These are phyloP conservation scores for Sporothrix globosa DNA, from an alignment of 2,329 filamentous ascomycete genomes.

Conservation along the genomic window DNA sequence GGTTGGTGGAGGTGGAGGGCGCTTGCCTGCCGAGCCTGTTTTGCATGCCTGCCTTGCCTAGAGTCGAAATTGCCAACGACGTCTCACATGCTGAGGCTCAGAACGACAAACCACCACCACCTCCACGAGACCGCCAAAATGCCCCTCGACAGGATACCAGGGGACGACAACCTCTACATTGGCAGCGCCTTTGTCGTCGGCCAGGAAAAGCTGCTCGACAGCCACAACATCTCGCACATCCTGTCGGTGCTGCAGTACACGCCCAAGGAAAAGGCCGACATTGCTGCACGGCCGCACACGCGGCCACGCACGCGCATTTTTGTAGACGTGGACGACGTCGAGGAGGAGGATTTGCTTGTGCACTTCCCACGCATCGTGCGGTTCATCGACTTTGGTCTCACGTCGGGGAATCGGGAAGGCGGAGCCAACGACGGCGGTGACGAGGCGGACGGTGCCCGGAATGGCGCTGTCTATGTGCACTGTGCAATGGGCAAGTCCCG, in stretches of 20 bases:
- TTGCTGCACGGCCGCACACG: slow-evolving; percentile 53
- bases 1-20: too few relatives aligned
- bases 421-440: slow-evolving; percentile 41
- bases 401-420: not conserved
- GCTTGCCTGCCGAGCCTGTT: too few relatives aligned
- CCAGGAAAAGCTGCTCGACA: slow-evolving; percentile 67
- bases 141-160: slow-evolving; percentile 69
- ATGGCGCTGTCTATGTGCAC: slow-evolving; percentile 58
- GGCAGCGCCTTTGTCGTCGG: slow-evolving; percentile 82
- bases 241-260: slow-evolving; percentile 70
- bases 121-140: slow-evolving; percentile 44
- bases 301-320: slow-evolving; percentile 11
- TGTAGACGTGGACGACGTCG: slow-evolving; percentile 87
- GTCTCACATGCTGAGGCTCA: too few relatives aligned
- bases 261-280: slow-evolving; percentile 46
- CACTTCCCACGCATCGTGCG: slow-evolving; percentile 76
- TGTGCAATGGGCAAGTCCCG: slow-evolving; percentile 97
- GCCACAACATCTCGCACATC: slow-evolving; percentile 80
- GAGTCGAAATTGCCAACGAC: too few relatives aligned
- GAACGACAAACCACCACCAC: too few relatives aligned
- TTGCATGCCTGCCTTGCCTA: too few relatives aligned
- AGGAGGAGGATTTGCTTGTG: slow-evolving; percentile 82
- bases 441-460: not conserved
- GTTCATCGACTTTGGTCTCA: slow-evolving; percentile 63
- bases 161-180: slow-evolving; percentile 72